Conservation (phyloP, 306 rosid species). For the Albizia julibrissin region DNA sequence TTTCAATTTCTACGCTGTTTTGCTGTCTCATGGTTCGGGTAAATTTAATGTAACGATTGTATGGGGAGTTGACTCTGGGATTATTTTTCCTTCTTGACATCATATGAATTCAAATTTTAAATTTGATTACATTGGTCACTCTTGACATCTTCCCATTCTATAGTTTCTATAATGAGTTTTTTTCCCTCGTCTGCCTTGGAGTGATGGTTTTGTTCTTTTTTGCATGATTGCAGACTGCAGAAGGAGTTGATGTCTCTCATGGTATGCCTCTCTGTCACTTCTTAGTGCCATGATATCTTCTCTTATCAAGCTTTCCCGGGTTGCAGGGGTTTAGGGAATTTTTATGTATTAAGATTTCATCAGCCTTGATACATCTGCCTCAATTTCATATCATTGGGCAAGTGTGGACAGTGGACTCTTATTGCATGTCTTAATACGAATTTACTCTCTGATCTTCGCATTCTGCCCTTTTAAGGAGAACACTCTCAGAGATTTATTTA, state of each 20-base stretch:
- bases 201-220: constrained; percentile 34
- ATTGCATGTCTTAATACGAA: neutral
- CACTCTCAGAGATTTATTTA: neutral
- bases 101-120: constrained; percentile 4
- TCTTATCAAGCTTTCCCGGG: neutral
- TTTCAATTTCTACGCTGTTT: neutral
- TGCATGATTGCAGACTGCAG: constrained; percentile 67
- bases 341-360: neutral
- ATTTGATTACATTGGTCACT: constrained; percentile 1
- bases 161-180: neutral
- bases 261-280: constrained; percentile 50
- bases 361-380: neutral
- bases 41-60: neutral
- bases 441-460: neutral
- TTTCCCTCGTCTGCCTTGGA: constrained; percentile 5
- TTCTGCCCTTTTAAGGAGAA: neutral
- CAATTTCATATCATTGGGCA: neutral
- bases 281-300: neutral
- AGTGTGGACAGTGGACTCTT: neutral
- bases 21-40: neutral
- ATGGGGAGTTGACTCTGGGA: neutral
- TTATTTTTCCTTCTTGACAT: neutral
- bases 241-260: constrained; percentile 97
- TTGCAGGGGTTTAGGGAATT: neutral
- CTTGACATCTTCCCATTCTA: neutral